These are phyloP conservation scores for Scheffersomyces stambukii DNA, from an alignment of 1,139 yeast genomes.

Conservation along the genomic window DNA sequence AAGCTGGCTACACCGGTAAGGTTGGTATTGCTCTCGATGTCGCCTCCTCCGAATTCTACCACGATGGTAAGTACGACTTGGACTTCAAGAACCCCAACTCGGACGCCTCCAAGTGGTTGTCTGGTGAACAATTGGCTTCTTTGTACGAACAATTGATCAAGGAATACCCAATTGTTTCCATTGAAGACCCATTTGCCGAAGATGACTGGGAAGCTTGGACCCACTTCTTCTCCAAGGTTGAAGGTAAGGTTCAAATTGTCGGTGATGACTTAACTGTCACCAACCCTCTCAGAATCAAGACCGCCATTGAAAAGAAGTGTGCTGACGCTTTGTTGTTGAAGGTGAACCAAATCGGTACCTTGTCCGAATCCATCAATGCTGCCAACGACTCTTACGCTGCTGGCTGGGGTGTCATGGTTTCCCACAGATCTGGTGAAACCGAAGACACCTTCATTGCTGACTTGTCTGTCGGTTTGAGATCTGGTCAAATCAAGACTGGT, in stretches of 20 bases:
- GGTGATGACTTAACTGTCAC: slow-evolving; percentile 98
- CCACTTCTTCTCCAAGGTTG: slow-evolving; percentile 69
- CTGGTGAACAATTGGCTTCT: slow-evolving; percentile 81
- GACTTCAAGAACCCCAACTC: slow-evolving; percentile 96
- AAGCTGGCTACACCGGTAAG: slow-evolving; percentile 91
- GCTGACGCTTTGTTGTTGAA: slow-evolving; percentile 90
- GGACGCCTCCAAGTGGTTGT: slow-evolving; percentile 82
- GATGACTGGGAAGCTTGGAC: slow-evolving; percentile 99
- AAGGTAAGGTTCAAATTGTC: slow-evolving; percentile 76
- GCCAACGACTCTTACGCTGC: slow-evolving; percentile 88
- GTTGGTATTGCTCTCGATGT: slow-evolving; percentile 89
- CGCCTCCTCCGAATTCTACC: slow-evolving; percentile 95
- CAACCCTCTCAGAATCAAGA: slow-evolving; percentile 88
- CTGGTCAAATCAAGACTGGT: slow-evolving; percentile 98
- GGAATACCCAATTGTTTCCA: slow-evolving; percentile 94
- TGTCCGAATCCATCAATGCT: slow-evolving; percentile 88
- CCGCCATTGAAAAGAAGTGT: slow-evolving; percentile 92
- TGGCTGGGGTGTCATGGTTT: slow-evolving; percentile 97
- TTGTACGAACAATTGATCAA: slow-evolving; percentile 72
- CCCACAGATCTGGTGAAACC: slow-evolving; percentile 98
- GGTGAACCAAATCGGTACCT: slow-evolving; percentile 94
- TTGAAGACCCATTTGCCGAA: slow-evolving; percentile 98
- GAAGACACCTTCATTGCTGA: slow-evolving; percentile 98
- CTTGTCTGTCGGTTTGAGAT: slow-evolving; percentile 91
- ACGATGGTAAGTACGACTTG: slow-evolving; percentile 92